Evolutionary conservation across 2,329 filamentous ascomycete species (phyloP).

Genomic region (Metarhizium sp.): DNA sequence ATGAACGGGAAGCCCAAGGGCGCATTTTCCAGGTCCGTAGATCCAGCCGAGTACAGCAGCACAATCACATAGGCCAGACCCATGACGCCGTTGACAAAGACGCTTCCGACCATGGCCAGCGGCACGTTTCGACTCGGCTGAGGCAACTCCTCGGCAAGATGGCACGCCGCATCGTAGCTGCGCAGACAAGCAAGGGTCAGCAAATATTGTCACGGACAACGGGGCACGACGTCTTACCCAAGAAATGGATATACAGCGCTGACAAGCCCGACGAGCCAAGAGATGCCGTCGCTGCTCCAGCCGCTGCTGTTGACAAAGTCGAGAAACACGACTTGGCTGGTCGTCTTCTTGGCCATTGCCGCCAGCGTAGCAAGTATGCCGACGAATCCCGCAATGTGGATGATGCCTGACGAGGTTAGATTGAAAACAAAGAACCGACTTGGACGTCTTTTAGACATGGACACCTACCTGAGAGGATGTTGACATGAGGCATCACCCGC

Average conservation of each 20-base stretch:
- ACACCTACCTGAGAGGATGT: constrained; percentile 14
- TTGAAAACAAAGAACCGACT: not conserved
- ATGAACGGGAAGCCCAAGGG: constrained; percentile 34
- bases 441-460: not conserved
- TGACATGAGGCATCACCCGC: constrained; percentile 25
- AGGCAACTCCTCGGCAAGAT: constrained; percentile 24
- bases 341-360: constrained; percentile 21
- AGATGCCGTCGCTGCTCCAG: constrained; percentile 20
- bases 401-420: constrained; percentile 7
- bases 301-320: constrained; percentile 22
- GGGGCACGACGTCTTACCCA: constrained; percentile 13
- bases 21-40: constrained; percentile 24
- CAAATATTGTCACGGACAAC: not conserved
- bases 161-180: constrained; percentile 25
- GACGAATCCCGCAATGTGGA: constrained; percentile 19
- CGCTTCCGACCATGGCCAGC: constrained; percentile 23
- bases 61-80: constrained; percentile 32
- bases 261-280: constrained; percentile 23
- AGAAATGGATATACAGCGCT: constrained; percentile 23
- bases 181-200: not conserved
- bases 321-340: constrained; percentile 19
- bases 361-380: constrained; percentile 18
- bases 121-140: constrained; percentile 23
- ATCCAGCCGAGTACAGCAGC: constrained; percentile 35
- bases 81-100: constrained; percentile 33